phyloP scores from a whole-genome alignment of 2,329 filamentous ascomycete species.

The Parafenestella ontariensis region DNA sequence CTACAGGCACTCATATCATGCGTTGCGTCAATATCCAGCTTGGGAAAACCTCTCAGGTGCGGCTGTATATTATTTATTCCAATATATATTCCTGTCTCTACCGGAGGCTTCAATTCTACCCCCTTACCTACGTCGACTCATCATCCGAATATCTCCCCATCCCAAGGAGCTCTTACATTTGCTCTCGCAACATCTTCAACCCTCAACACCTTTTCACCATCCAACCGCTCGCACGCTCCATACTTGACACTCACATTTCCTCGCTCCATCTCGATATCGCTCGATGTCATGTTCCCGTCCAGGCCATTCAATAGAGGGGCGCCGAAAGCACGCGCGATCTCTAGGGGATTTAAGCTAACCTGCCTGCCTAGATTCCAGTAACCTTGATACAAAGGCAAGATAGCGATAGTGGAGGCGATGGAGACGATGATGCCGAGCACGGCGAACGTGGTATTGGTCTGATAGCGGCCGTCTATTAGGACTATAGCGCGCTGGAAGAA shows the following conservation, averaged over 20 bases:
- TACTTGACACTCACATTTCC: constrained; percentile 28
- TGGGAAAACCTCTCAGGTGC: too few species aligned
- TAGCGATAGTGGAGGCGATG: constrained; percentile 17
- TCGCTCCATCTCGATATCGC: constrained; percentile 24
- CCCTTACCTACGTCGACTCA: not conserved
- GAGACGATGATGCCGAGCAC: constrained; percentile 20
- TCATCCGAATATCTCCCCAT: constrained; percentile 32
- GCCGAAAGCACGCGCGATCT: constrained; percentile 42
- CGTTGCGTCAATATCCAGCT: not conserved
- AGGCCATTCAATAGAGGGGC: constrained; percentile 36
- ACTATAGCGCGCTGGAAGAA: constrained; percentile 26
- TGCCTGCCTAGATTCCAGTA: constrained; percentile 40
- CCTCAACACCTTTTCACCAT: constrained; percentile 30
- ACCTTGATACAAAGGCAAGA: constrained; percentile 30
- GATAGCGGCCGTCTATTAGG: not conserved
- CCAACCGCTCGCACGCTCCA: constrained; percentile 30
- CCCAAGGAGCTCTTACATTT: constrained; percentile 26
- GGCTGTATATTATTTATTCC: not conserved
- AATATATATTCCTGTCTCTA: not conserved
- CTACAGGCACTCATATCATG: not conserved
- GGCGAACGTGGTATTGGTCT: constrained; percentile 3
- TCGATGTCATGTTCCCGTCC: constrained; percentile 31
- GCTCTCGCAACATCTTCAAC: constrained; percentile 22
- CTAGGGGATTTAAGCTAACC: constrained; percentile 40
- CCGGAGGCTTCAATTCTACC: not conserved